A percentile compares a stretch with the other conserved stretches of the same genome.
phyloP scores from a whole-genome alignment of 108 stramenopile genomes.

The Schizochytrium sp. region DNA sequence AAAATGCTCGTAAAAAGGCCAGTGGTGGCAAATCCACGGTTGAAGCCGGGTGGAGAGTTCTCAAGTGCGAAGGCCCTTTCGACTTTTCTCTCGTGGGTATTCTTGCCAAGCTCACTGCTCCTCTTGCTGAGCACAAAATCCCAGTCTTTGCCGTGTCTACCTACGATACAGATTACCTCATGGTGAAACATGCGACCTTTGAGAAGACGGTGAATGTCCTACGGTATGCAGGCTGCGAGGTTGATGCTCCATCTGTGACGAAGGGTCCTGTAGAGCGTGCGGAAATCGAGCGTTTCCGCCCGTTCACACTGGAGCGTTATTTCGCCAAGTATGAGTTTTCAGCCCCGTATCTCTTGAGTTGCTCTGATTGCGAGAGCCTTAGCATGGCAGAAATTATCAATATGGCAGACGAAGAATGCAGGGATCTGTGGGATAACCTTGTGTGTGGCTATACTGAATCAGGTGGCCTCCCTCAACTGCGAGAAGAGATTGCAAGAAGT shows the following conservation, averaged over 20 bases:
- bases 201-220: neutral
- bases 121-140: neutral
- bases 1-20: neutral
- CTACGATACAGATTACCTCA: constrained; percentile 37
- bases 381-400: neutral
- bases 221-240: neutral
- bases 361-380: constrained; percentile 20
- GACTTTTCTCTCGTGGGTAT: constrained; percentile 6
- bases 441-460: constrained; percentile 14
- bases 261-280: neutral
- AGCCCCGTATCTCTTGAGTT: constrained; percentile 10
- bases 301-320: constrained; percentile 55
- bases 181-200: neutral
- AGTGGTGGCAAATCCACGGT: neutral
- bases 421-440: neutral
- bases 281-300: neutral
- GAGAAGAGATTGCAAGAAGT: neutral
- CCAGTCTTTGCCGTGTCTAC: constrained; percentile 39
- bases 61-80: neutral
- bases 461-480: neutral
- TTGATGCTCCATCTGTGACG: neutral
- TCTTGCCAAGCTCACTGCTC: neutral
- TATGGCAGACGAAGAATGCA: neutral
- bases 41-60: neutral
- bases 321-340: constrained; percentile 64